Conservation (phyloP, 768 basidiomycete genomes). For the Rhodosporidiobolus odoratus region DNA sequence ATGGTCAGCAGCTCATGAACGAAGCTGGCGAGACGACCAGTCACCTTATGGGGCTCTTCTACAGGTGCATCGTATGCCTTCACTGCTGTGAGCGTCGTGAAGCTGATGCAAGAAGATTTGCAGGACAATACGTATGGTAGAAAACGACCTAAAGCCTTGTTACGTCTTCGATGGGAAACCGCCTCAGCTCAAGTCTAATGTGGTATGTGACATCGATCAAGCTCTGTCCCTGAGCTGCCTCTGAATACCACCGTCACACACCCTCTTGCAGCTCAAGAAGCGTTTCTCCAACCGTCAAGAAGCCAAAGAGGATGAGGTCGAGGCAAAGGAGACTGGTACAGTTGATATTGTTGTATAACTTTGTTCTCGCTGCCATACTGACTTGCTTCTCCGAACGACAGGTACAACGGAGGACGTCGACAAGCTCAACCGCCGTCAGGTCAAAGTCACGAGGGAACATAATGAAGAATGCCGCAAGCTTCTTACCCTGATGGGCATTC, state of each 20-base stretch:
- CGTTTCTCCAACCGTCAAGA: constrained; percentile 87
- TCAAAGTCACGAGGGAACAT: constrained; percentile 90
- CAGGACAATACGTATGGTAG: constrained; percentile 85
- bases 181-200: constrained; percentile 91
- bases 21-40: constrained; percentile 96
- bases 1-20: constrained; percentile 93
- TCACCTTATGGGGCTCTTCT: constrained; percentile 98
- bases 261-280: constrained; percentile 68
- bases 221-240: no score
- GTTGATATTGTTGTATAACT: neutral
- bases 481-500: constrained; percentile 91
- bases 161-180: constrained; percentile 99
- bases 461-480: constrained; percentile 90
- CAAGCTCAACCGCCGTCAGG: constrained; percentile 77
- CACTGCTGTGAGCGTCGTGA: neutral
- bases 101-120: constrained; percentile 42
- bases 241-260: neutral
- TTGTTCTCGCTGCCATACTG: neutral
- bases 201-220: constrained; percentile 59
- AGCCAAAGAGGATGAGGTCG: constrained; percentile 88
- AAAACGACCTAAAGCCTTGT: constrained; percentile 95
- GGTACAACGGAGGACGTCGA: constrained; percentile 90
- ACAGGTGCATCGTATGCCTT: constrained; percentile 48
- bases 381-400: constrained; percentile 31
- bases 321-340: constrained; percentile 85